Evolutionary conservation across 2,329 filamentous ascomycete genomes (phyloP).

Genomic region (Botrytis sinoallii): DNA sequence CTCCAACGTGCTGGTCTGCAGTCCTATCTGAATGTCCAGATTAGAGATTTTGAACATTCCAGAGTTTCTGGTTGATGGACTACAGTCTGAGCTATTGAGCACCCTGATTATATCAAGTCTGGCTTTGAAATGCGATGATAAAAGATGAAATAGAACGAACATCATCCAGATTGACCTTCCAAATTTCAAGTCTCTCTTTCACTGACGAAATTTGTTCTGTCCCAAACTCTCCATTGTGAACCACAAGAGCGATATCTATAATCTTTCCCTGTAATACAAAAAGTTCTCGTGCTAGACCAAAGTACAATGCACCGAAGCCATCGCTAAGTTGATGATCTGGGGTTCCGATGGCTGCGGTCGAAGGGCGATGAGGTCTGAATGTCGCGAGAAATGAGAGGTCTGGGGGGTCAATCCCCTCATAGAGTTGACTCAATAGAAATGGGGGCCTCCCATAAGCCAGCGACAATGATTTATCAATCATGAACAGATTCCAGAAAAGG

Average conservation of each 20-base stretch:
- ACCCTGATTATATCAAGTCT: not conserved
- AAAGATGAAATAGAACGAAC: not conserved
- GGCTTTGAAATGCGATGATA: not conserved
- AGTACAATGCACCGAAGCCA: slow-evolving; percentile 19
- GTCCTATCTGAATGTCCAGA: not conserved
- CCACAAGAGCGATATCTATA: slow-evolving; percentile 13
- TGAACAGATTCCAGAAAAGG: slow-evolving; percentile 25
- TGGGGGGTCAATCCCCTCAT: slow-evolving; percentile 20
- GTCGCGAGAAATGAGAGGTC: slow-evolving; percentile 14
- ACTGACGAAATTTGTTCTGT: not conserved
- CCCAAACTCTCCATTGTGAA: slow-evolving; percentile 1
- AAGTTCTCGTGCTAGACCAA: slow-evolving; percentile 16
- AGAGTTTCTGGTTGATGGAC: not conserved
- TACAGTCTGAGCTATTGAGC: not conserved
- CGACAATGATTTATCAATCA: slow-evolving; percentile 22
- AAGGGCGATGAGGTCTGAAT: slow-evolving; percentile 10
- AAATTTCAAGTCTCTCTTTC: not conserved
- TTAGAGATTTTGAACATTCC: not conserved
- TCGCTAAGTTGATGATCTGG: not conserved
- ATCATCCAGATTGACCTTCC: slow-evolving; percentile 1
- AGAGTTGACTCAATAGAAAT: slow-evolving; percentile 19
- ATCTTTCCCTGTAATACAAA: slow-evolving; percentile 20
- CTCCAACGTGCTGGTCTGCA: not conserved
- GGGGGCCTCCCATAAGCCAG: slow-evolving; percentile 24
- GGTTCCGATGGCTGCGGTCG: not conserved